Percentiles rank a stretch among this genome's conserved stretches.
Conservation (phyloP, 2,329 filamentous ascomycete genomes). For the Microascus cirrosus region DNA sequence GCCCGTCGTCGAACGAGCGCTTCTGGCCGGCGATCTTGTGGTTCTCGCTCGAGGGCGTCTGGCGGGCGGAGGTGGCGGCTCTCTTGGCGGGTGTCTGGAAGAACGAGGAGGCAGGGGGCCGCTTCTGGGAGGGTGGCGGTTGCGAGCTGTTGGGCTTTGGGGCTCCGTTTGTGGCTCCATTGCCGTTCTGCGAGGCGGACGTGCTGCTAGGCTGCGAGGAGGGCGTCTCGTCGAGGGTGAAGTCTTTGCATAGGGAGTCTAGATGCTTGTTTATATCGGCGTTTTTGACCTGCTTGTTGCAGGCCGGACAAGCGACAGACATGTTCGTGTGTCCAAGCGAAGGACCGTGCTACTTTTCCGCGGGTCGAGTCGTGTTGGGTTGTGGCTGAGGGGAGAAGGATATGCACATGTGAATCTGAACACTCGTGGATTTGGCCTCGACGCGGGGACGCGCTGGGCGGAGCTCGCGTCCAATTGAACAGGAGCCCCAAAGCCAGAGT, state of each 20-base stretch:
- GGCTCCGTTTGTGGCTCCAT: conserved; percentile 7
- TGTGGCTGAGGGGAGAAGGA: not conserved
- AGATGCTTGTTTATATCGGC: conserved; percentile 81
- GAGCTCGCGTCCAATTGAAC: not conserved
- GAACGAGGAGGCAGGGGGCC: conserved; percentile 43
- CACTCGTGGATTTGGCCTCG: not conserved
- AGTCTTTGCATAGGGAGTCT: conserved; percentile 67
- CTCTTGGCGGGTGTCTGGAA: conserved; percentile 53
- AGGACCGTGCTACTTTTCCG: not conserved
- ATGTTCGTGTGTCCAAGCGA: not conserved
- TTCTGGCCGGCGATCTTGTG: conserved; percentile 28
- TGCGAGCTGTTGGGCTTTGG: not conserved
- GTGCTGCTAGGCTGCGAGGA: conserved; percentile 13
- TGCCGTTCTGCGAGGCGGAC: not conserved
- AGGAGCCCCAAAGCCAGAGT: not conserved
- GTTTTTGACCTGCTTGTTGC: conserved; percentile 59
- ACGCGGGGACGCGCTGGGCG: not conserved
- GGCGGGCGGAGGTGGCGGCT: conserved; percentile 13
- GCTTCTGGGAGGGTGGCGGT: conserved; percentile 28
- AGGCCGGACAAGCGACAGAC: conserved; percentile 65
- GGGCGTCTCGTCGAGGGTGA: conserved; percentile 43
- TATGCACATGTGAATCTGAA: not conserved
- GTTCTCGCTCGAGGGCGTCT: not conserved
- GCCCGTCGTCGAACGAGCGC: conserved; percentile 42
- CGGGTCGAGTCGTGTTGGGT: not conserved